phyloP scores from a whole-genome alignment of 495 filamentous ascomycete genomes.

The Lophiotrema nucula region DNA sequence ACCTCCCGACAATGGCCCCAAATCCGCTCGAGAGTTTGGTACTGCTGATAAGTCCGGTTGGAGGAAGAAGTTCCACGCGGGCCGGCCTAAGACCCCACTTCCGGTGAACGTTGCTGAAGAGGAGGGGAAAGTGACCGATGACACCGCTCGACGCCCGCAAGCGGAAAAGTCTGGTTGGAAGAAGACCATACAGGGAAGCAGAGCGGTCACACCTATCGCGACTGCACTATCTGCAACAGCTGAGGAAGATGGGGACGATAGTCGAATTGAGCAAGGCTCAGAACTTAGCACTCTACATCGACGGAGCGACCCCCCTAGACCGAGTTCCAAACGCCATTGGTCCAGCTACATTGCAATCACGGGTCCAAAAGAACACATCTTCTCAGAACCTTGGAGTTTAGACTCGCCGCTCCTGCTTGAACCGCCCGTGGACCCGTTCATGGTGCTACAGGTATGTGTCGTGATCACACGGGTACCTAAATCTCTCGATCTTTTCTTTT shows the following conservation, averaged over 20 bases:
- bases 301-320: conserved; percentile 30
- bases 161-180: conserved; percentile 13
- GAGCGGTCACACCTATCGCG: conserved; percentile 34
- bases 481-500: too few species aligned
- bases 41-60: conserved; percentile 2
- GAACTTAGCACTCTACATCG: too few species aligned
- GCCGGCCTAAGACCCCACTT: conserved; percentile 7
- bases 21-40: too few species aligned
- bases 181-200: conserved; percentile 29
- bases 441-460: too few species aligned
- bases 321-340: conserved; percentile 35
- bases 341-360: conserved; percentile 26
- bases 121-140: not conserved
- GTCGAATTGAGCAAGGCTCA: too few species aligned
- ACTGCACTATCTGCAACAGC: conserved; percentile 10
- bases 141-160: not conserved
- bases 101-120: not conserved
- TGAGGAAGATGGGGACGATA: conserved; percentile 21
- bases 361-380: not conserved
- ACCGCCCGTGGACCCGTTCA: conserved; percentile 33
- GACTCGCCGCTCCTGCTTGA: conserved; percentile 11
- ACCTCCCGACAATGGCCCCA: too few species aligned
- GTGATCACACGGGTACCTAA: too few species aligned
- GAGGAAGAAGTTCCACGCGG: conserved; percentile 10
- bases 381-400: conserved; percentile 26